Evolutionary conservation across 1,139 yeast species (phyloP).

Genomic region (Taiozyma sp.): DNA sequence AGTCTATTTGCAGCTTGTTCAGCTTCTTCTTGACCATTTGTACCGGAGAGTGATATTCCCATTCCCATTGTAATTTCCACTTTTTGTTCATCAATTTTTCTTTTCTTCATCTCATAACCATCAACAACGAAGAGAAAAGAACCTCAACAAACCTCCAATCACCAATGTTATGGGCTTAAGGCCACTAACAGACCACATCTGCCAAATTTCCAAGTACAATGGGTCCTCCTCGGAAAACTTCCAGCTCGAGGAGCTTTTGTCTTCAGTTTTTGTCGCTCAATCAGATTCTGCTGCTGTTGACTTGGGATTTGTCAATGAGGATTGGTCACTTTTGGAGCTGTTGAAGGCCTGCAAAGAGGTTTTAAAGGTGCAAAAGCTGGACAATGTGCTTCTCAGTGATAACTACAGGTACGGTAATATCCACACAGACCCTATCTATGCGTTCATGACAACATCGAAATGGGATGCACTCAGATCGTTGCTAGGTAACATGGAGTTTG

Average conservation of each 20-base stretch:
- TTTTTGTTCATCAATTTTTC: not conserved
- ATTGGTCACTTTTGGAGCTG: slow-evolving; percentile 7
- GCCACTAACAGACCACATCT: not conserved
- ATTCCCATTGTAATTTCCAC: too few species aligned
- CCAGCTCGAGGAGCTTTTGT: not conserved
- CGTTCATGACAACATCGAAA: slow-evolving; percentile 4
- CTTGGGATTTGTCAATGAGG: not conserved
- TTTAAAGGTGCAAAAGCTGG: not conserved
- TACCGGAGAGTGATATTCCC: too few species aligned
- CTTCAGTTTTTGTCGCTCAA: not conserved
- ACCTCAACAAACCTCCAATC: not conserved
- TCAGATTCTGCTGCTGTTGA: not conserved
- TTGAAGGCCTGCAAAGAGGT: slow-evolving; percentile 21
- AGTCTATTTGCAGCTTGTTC: slow-evolving; percentile 38
- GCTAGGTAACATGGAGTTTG: slow-evolving; percentile 9
- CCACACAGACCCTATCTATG: slow-evolving; percentile 1
- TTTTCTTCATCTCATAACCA: not conserved
- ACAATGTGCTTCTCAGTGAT: not conserved
- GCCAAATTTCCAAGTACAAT: not conserved
- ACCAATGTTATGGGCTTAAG: not conserved
- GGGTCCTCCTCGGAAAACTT: not conserved
- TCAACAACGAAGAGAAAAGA: not conserved
- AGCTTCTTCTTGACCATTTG: slow-evolving; percentile 30
- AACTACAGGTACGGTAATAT: not conserved
- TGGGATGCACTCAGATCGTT: slow-evolving; percentile 15